Base-by-base conservation (phyloP, 805 yeast species). In the Candida endomychidarum region DNA sequence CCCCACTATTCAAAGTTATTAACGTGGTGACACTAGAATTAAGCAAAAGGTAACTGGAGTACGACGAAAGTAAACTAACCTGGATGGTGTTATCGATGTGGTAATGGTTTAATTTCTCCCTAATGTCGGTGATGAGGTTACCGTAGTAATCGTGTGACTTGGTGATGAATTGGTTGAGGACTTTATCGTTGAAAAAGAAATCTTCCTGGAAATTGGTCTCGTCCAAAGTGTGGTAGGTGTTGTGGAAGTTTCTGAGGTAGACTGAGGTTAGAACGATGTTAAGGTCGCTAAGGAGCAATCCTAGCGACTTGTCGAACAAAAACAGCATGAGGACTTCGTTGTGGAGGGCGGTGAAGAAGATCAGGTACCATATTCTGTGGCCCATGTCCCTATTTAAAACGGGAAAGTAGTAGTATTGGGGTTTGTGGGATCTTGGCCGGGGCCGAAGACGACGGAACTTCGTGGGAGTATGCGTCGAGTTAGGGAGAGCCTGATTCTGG, bases 221-320 rank as follows among this genome's bases (percentile, higher is more conserved):
- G 10, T 38, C 27, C 5, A 46, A 31, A 1, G 45, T 32, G n/a
- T 47, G 43, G 28, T 45, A 47, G 8, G 48, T 47, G 29, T 47
- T 47, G 15, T 47, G 48, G 37, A 47, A 41, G 34, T 43, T 47
- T 23, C 45, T 47, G 20, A 47, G 28, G 34, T 47, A 47, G 17
- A 41, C 49, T 22, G 47, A 45, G 2, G 43, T 42, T 28, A 47
- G 38, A 2, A 47, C 46, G 4, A 42, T 44, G 26, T 42, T 42
- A 9, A 47, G 40, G 16, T 45, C 34, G 15, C 40, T 42, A 5
- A 45, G 22, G 5, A 47, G 31, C 3, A 63, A 51, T 38, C 61
- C 67, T 30, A 66, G 49, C 0, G 70, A 56, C 35, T 64, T 55
- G 38, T 67, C 72, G 48, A 67, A 58, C 43, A 67, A 59, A 42